A percentile compares a stretch with the other conserved stretches of the same genome.
Conservation (phyloP, 306 rosid genomes). For the Cucurbita pepo region DNA sequence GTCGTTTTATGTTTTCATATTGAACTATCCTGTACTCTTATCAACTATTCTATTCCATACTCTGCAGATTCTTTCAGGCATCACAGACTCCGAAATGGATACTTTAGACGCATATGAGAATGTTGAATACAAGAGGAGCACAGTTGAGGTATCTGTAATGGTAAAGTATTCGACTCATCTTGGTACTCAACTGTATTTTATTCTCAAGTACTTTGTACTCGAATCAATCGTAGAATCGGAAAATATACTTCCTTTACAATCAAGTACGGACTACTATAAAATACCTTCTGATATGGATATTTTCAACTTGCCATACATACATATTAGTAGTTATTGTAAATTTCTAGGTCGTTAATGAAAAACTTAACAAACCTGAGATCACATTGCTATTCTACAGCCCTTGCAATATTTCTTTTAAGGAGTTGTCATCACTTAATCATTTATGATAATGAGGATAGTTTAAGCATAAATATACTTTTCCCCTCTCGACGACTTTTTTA, state of each 20-base stretch:
- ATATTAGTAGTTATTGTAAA: not conserved
- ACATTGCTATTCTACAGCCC: not conserved
- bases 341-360: not conserved
- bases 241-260: not conserved
- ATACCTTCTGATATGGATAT: not conserved
- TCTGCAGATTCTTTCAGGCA: conserved; percentile 54
- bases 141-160: conserved; percentile 37
- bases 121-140: conserved; percentile 54
- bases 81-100: conserved; percentile 46
- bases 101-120: conserved; percentile 66
- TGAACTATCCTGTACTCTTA: not conserved
- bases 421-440: not conserved
- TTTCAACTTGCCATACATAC: not conserved
- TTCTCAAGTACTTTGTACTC: not conserved
- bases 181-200: not conserved
- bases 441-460: not conserved
- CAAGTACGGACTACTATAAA: not conserved
- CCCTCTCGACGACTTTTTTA: too few relatives aligned
- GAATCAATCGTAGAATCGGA: too few relatives aligned
- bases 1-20: not conserved
- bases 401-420: not conserved
- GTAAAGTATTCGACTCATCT: conserved; percentile 15
- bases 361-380: not conserved
- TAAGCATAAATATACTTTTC: not conserved
- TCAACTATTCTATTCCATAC: not conserved